Evolutionary conservation across 148 eudicot genomes (phyloP).

Genomic region (Gaultheria prostrata): DNA sequence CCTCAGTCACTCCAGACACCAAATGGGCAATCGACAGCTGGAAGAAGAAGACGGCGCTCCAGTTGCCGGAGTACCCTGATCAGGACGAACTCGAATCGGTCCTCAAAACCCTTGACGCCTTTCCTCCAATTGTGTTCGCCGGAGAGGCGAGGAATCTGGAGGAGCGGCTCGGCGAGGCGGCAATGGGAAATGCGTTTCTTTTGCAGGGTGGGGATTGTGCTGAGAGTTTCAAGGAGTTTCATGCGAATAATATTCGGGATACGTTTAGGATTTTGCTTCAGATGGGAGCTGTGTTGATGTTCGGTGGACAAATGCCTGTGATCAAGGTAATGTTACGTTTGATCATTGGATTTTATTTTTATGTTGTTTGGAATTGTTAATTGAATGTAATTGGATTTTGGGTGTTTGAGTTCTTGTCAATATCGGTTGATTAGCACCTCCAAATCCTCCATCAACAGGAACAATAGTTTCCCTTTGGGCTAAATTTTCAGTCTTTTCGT

Average conservation of each 20-base stretch:
- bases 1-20: neutral
- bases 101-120: constrained; percentile 36
- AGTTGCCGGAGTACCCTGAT: constrained; percentile 46
- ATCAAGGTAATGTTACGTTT: constrained; percentile 32
- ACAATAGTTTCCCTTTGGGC: too few species aligned
- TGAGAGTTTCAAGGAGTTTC: constrained; percentile 52
- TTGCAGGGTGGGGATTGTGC: constrained; percentile 60
- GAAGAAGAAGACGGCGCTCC: constrained; percentile 43
- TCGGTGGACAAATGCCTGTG: constrained; percentile 56
- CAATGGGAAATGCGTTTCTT: constrained; percentile 50
- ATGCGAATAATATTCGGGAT: constrained; percentile 49
- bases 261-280: constrained; percentile 50
- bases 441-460: neutral
- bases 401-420: neutral
- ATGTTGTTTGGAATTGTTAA: neutral
- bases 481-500: too few species aligned
- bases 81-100: constrained; percentile 37
- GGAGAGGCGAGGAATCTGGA: constrained; percentile 47
- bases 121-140: constrained; percentile 52
- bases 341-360: neutral
- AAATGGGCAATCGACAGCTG: constrained; percentile 44
- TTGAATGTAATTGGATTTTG: neutral
- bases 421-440: neutral
- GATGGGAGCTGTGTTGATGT: constrained; percentile 52
- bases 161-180: constrained; percentile 46